Evolutionary conservation across 176 grass and related monocot genomes (phyloP), one percentile per base, ranked within the genome.

Genomic region (Cenchrus americanus): DNA sequence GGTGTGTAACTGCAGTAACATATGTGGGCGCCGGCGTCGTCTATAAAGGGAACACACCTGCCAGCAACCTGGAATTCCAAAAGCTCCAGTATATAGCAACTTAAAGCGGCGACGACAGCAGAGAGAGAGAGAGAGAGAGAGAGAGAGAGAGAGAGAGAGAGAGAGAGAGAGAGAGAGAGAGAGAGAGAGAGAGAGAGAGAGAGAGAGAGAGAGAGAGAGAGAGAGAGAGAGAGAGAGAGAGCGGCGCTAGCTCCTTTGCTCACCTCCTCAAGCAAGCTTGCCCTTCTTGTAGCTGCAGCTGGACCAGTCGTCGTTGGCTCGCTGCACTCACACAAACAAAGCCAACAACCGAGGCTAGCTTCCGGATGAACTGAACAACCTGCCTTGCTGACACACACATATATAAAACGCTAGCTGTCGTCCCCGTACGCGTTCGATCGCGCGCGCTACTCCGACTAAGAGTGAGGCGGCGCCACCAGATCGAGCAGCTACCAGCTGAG

Each of bases 251-350:
- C n/a, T n/a, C 4, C 18, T 60, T 76, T 60, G 32, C 34, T 14
- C 73, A 5, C 10, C 53, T 23, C 18, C 17, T 14, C 34, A 76
- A 76, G 54, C 73, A 76, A 76, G 53, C 32, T 76, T n/a, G n/a
- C 73, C 10, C 2, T 8, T 8, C 8, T 60, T 11, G n/a, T 5
- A 10, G 66, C 58, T 5, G n/a, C n/a, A 10, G 37, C 66, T 4
- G 7, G 11, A 71, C 42, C 68, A 46, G 68, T 8, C 19, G 42
- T 71, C n/a, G n/a, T n/a, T 30, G 27, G 27, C 27, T 30, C 2
- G n/a, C n/a, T 14, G 41, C 41, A 23, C 19, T 48, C 21, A 48
- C 41, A 24, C 0, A 23, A 3, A 42, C 67, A 70, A 43, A 68
- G 41, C 42, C 40, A 21, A 12, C 66, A 14, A 27, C 32, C 32